Evolutionary conservation across 1,284 basidiomycete genomes (phyloP), one percentile per base, ranked within the genome.

Genomic region (Agaricales sp.): DNA sequence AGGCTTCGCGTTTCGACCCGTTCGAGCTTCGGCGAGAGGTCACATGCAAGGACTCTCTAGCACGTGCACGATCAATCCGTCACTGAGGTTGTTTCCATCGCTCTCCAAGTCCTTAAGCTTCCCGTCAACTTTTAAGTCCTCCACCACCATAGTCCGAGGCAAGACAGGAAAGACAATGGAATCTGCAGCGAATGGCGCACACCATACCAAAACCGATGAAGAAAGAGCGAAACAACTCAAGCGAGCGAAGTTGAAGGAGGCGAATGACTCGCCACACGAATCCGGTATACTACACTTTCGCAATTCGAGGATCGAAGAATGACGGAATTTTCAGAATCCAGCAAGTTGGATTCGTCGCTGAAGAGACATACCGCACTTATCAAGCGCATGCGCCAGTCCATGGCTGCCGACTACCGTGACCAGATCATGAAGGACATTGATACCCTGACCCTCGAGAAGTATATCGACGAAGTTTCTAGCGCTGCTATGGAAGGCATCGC

Each of bases 281-380:
- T 18, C 39, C 18, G 39, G 19, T 41, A 16, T 41, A 4, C 19
- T 41, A 8, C 13, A 41, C 8, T 11, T 11, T 8, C n/a, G n/a
- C n/a, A n/a, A 35, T 35, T 35, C n/a, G 30, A 35, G 8, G 39
- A 41, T n/a, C n/a, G n/a, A 18, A 6, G 8, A 8, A 4, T 41
- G 6, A n/a, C 18, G 14, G 6, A 6, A 30, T 18, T n/a, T 6
- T 8, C 18, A 87, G 83, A 80, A 57, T 64, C 73, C 6, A 69
- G 73, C 14, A 87, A 78, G 60, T 73, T 93, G 26, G 93, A 97
- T 63, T 92, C 93, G 2, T 96, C 93, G 30, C 68, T 98, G 51
- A 97, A 92, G 67, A 83, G 90, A 19, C 92, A 98, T 64, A 96
- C 92, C 1, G 89, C 91, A 1, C 77, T 95, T 54, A 89, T 96